These are phyloP conservation scores for Mortierella sp. DNA, from an alignment of 371 early-diverging fungal genomes.

Conservation along the genomic window DNA sequence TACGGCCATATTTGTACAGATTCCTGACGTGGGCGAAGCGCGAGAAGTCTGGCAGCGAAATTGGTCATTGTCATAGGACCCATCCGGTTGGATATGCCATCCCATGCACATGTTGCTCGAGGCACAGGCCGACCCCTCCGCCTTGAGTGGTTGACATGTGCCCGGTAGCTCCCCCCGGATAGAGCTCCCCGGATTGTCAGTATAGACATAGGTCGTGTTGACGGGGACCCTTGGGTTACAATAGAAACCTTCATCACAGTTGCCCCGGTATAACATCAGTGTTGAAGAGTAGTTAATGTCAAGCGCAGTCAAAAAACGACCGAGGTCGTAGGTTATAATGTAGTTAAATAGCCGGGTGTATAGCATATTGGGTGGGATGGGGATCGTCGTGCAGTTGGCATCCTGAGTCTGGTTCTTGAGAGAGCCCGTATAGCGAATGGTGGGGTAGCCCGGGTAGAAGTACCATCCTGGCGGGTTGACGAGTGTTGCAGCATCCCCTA, in stretches of 20 bases:
- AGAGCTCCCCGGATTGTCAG: neutral
- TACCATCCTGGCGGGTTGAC: conserved; percentile 35
- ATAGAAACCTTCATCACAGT: conserved; percentile 29
- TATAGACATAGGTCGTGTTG: no score
- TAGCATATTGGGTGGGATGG: conserved; percentile 6
- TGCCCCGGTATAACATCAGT: conserved; percentile 35
- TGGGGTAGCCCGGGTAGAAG: conserved; percentile 14
- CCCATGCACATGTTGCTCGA: conserved; percentile 20
- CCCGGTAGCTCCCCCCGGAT: conserved; percentile 16
- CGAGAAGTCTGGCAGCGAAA: conserved; percentile 12
- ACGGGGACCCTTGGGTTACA: conserved; percentile 18
- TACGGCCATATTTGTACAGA: neutral
- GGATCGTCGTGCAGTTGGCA: conserved; percentile 41
- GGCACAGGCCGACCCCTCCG: conserved; percentile 13
- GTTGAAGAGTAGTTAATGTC: conserved; percentile 6
- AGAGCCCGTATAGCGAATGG: conserved; percentile 27
- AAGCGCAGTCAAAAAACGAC: neutral
- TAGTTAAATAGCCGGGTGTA: neutral
- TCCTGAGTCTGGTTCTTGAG: conserved; percentile 24
- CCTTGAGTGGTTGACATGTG: conserved; percentile 25
- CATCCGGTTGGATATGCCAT: conserved; percentile 26
- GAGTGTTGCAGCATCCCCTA: neutral
- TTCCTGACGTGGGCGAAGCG: neutral
- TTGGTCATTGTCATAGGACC: conserved; percentile 22
- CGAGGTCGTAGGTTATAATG: conserved; percentile 16